phyloP scores from a whole-genome alignment of 1,284 basidiomycete species.

The Coniferiporia weirii region DNA sequence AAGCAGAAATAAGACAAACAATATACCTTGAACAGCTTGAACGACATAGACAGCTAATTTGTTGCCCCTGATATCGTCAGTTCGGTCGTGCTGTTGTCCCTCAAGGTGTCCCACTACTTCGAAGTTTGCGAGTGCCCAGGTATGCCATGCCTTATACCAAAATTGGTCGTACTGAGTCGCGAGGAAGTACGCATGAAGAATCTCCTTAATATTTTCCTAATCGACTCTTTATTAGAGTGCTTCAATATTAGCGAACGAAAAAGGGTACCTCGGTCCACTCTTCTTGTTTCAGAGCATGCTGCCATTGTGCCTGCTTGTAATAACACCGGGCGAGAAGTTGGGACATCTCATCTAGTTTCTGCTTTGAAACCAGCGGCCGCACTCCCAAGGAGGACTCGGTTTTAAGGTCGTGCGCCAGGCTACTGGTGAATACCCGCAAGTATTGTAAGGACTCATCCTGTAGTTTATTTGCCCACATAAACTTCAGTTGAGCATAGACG shows the following conservation, averaged over 20 bases:
- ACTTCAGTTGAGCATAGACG: constrained; percentile 96
- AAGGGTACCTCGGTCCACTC: constrained; percentile 68
- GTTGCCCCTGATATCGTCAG: constrained; percentile 62
- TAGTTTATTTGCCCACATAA: constrained; percentile 89
- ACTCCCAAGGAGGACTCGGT: constrained; percentile 43
- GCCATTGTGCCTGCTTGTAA: constrained; percentile 97
- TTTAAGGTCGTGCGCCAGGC: constrained; percentile 73
- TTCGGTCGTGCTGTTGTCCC: constrained; percentile 53
- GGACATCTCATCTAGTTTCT: constrained; percentile 73
- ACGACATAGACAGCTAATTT: constrained; percentile 85
- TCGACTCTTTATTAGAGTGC: constrained; percentile 10
- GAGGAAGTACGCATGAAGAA: constrained; percentile 79
- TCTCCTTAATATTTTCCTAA: constrained; percentile 75
- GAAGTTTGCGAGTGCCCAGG: constrained; percentile 96
- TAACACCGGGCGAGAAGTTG: constrained; percentile 93
- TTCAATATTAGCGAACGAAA: constrained; percentile 2
- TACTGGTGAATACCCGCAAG: constrained; percentile 80
- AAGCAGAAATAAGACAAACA: not conserved
- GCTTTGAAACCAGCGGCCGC: constrained; percentile 48
- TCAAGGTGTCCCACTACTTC: constrained; percentile 89
- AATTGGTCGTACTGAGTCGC: constrained; percentile 90
- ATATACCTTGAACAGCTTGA: constrained; percentile 85
- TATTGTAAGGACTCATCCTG: constrained; percentile 80
- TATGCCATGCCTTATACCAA: constrained; percentile 99
- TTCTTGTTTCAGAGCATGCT: constrained; percentile 67